Evolutionary conservation across 495 filamentous ascomycete genomes (phyloP).

Genomic region (Tuber melanosporum): DNA sequence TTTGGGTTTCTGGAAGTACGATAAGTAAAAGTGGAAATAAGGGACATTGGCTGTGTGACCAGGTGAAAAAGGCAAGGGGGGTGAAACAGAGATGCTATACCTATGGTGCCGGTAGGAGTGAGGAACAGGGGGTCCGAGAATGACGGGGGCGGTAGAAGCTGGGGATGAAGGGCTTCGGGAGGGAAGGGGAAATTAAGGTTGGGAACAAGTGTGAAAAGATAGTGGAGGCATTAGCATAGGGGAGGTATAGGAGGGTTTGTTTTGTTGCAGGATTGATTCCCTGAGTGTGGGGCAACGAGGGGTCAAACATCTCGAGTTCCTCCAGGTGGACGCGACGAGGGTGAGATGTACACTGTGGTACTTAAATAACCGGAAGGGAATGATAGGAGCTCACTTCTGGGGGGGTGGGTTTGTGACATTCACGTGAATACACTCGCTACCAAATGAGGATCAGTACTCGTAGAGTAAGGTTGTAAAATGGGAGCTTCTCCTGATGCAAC

Average conservation of each 20-base stretch:
- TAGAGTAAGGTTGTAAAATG: no score
- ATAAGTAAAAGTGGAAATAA: neutral
- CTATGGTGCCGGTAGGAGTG: neutral
- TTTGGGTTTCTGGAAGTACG: conserved; percentile 40
- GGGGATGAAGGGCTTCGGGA: no score
- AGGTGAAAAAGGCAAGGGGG: no score
- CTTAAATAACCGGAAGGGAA: no score
- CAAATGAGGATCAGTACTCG: no score
- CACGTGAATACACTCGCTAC: no score
- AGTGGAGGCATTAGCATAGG: neutral
- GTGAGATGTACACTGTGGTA: neutral
- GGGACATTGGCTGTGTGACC: neutral
- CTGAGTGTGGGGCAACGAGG: neutral
- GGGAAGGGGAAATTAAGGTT: no score
- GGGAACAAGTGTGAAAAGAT: neutral
- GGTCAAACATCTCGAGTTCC: neutral
- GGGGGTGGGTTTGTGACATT: neutral
- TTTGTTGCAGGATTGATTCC: neutral
- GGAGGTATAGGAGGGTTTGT: neutral
- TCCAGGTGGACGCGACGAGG: neutral
- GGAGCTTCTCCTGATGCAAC: no score
- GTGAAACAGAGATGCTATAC: neutral
- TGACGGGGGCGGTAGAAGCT: neutral
- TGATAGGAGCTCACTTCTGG: neutral
- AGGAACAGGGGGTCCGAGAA: no score